Evolutionary conservation across 192 early-diverging fungal species (phyloP), one percentile per base, ranked within the genome.

Genomic region (Backusella mclennaniae): DNA sequence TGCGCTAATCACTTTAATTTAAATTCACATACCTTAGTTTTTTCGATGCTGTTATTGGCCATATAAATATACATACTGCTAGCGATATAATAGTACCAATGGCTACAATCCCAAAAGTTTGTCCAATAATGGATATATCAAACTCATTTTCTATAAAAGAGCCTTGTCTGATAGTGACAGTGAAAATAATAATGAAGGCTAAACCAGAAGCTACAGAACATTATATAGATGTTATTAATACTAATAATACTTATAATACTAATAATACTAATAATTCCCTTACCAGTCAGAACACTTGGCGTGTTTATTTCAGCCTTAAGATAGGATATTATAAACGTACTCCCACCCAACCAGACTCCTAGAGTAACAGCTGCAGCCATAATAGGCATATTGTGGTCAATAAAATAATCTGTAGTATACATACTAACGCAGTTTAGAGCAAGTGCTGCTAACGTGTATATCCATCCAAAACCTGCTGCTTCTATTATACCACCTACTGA

Each of bases 401-500:
- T 78, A 42, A 87, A 88, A 77, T 82, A 88, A 12, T 76, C 74
- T 9, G 87, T 80, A 33, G 75, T 83, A 3, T 76, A 52, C 83
- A 83, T 83, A 69, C 84, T 85, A 9, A 56, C 83, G 3, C 85
- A 29, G 33, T 69, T 77, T 29, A 88, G 42, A 11, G 79, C 12
- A 3, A 83, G 33, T 9, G 83, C 87, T 74, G 80, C 87, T 29
- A 77, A 12, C 23, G 80, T 69, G 66, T 76, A 80, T 4, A 42
- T 39, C 74, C 67, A 76, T 21, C 74, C 79, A 39, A 71, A 75
- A 17, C 67, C 73, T 17, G 74, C 84, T n/a, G 87, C 87, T 36
- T 88, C 87, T 15, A 85, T 79, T 76, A 88, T 88, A 0, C 83
- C 88, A 38, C 93, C 91, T 3, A 89, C 77, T 21, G 92, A 84